Conservation (phyloP, 2,329 filamentous ascomycete genomes). For the Chaetomiaceae sp. region DNA sequence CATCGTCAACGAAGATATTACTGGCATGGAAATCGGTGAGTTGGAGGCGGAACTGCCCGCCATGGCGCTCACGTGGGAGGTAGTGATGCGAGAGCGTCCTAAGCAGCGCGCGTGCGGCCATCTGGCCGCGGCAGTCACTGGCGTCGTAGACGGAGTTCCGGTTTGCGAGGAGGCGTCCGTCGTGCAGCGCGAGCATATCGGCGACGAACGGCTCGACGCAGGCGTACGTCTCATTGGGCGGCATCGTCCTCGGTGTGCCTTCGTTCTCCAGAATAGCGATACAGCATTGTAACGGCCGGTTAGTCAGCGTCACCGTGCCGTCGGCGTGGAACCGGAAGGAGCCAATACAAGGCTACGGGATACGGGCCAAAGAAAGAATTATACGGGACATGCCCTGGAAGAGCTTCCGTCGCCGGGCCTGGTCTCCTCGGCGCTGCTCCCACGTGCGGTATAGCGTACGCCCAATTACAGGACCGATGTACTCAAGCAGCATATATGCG, state of each 20-base stretch:
- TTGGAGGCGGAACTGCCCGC: neutral
- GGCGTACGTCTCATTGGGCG: conserved; percentile 30
- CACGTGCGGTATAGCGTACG: conserved; percentile 30
- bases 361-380: conserved; percentile 30
- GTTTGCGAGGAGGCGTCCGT: neutral
- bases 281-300: conserved; percentile 34
- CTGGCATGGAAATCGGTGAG: conserved; percentile 9
- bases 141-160: neutral
- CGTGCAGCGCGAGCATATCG: conserved; percentile 29
- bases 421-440: conserved; percentile 20
- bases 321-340: conserved; percentile 27
- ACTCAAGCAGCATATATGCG: conserved; percentile 30
- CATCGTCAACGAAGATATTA: conserved; percentile 9
- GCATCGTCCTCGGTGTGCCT: conserved; percentile 31
- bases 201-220: conserved; percentile 30
- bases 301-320: conserved; percentile 32
- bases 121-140: neutral
- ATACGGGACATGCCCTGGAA: conserved; percentile 30
- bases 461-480: conserved; percentile 25
- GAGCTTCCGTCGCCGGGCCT: conserved; percentile 26
- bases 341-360: conserved; percentile 29
- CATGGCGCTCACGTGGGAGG: neutral
- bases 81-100: neutral
- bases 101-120: conserved; percentile 2
- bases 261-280: conserved; percentile 34